Percentiles rank a stretch among this genome's conserved stretches.
phyloP scores from a whole-genome alignment of 352 stramenopile species.

The Globisporangium canariense region DNA sequence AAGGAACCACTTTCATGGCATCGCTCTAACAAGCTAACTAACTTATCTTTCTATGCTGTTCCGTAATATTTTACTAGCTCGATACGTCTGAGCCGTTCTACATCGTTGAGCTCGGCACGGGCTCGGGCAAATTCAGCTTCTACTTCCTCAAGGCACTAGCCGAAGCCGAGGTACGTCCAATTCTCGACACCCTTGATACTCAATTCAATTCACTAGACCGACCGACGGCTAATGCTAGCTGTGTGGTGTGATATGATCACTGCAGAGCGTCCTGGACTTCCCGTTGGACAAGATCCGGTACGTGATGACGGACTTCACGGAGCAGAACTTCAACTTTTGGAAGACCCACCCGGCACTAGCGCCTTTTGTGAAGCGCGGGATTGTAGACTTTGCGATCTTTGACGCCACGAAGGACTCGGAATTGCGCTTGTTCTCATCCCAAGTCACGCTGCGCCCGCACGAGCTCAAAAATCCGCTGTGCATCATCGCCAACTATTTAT shows the following conservation, averaged over 20 bases:
- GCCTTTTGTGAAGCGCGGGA: constrained; percentile 80
- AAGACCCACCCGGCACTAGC: constrained; percentile 81
- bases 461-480: constrained; percentile 85
- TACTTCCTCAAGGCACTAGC: constrained; percentile 91
- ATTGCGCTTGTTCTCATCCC: constrained; percentile 63
- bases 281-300: constrained; percentile 90
- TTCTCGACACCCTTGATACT: too few relatives aligned
- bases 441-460: constrained; percentile 42
- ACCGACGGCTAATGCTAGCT: too few relatives aligned
- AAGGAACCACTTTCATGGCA: neutral
- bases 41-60: neutral
- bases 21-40: neutral
- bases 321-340: constrained; percentile 94
- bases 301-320: constrained; percentile 95
- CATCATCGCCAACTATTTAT: constrained; percentile 93
- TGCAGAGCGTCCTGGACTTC: constrained; percentile 77
- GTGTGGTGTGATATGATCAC: neutral
- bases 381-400: constrained; percentile 93
- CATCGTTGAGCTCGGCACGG: constrained; percentile 92
- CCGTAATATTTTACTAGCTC: constrained; percentile 23
- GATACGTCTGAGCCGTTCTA: constrained; percentile 87
- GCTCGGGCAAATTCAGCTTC: constrained; percentile 94
- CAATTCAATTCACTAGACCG: too few relatives aligned
- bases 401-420: constrained; percentile 88
- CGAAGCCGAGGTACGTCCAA: constrained; percentile 37